Evolutionary conservation across 257 asterid species (phyloP).

Genomic region (Nicotiana knightiana): DNA sequence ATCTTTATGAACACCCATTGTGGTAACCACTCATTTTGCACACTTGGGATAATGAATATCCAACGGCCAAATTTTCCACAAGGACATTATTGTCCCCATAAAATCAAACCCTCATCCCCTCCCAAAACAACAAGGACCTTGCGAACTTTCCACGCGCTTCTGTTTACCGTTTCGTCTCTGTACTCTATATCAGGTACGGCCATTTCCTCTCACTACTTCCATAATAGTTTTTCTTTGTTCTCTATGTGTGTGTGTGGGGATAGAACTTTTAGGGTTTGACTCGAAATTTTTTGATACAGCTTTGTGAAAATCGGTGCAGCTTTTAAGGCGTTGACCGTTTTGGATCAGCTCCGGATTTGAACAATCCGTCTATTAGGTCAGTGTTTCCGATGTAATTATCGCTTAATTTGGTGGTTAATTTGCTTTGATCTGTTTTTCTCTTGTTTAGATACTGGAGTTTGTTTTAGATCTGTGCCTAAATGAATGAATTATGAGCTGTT

Average conservation of each 20-base stretch:
- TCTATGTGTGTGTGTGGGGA: neutral
- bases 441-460: neutral
- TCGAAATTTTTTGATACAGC: neutral
- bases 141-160: slow-evolving; percentile 10
- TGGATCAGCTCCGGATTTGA: slow-evolving; percentile 5
- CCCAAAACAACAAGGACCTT: neutral
- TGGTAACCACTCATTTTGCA: neutral
- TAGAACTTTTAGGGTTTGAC: neutral
- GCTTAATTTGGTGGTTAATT: neutral
- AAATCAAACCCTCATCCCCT: neutral
- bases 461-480: neutral
- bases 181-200: slow-evolving; percentile 11
- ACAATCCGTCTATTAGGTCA: neutral
- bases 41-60: neutral
- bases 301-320: neutral
- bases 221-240: neutral
- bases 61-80: slow-evolving; percentile 2
- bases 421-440: neutral
- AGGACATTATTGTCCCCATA: neutral
- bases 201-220: neutral
- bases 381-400: neutral
- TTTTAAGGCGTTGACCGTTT: slow-evolving; percentile 6
- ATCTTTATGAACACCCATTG: too few species aligned
- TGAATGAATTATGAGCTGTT: neutral
- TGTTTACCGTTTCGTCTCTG: neutral